A percentile compares a stretch with the other conserved stretches of the same genome.
Evolutionary conservation across 352 stramenopile species (phyloP).

Genomic region (Phytophthora tentaculata): DNA sequence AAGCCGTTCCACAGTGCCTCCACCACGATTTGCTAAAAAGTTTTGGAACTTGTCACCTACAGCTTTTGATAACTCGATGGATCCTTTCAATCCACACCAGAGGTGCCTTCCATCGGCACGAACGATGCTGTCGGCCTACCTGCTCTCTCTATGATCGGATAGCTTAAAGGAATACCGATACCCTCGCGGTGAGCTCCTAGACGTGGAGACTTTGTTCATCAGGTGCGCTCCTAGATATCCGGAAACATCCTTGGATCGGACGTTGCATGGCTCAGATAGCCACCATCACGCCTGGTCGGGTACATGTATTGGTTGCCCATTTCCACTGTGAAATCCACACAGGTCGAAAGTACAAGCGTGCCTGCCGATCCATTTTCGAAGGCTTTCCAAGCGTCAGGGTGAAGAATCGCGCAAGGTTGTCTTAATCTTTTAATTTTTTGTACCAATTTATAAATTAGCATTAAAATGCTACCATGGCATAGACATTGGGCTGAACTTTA

Average conservation of each 20-base stretch:
- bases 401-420: too few relatives aligned
- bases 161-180: not conserved
- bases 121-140: not conserved
- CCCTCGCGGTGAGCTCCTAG: not conserved
- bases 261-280: slow-evolving; percentile 19
- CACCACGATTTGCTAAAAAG: slow-evolving; percentile 26
- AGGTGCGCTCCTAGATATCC: slow-evolving; percentile 22
- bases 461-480: too few relatives aligned
- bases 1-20: slow-evolving; percentile 15
- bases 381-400: slow-evolving; percentile 32
- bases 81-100: slow-evolving; percentile 5
- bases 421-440: too few relatives aligned
- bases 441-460: too few relatives aligned
- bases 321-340: not conserved
- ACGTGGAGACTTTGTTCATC: not conserved
- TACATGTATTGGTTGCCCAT: not conserved
- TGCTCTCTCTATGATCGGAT: not conserved
- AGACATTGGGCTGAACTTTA: too few relatives aligned
- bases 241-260: slow-evolving; percentile 31
- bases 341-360: slow-evolving; percentile 19
- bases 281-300: slow-evolving; percentile 23
- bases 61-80: slow-evolving; percentile 1
- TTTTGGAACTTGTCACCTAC: slow-evolving; percentile 7
- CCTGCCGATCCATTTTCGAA: slow-evolving; percentile 22
- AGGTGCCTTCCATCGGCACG: slow-evolving; percentile 6